Evolutionary conservation across 768 basidiomycete genomes (phyloP).

Genomic region (Agaricus subrufescens): DNA sequence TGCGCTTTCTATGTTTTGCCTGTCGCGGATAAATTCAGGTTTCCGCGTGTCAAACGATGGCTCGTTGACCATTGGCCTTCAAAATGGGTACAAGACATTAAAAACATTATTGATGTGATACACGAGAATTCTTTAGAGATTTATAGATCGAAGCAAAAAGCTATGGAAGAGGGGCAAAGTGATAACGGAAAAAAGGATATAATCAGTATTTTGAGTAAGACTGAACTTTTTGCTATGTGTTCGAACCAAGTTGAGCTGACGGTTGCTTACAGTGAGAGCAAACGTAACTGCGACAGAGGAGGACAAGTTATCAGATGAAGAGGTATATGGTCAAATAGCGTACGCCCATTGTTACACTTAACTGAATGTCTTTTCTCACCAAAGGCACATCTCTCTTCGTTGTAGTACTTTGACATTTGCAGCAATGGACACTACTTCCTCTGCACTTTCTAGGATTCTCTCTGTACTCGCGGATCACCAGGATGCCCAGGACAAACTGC

Average conservation of each 20-base stretch:
- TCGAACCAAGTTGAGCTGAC: not conserved
- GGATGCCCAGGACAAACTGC: conserved; percentile 32
- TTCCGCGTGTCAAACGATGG: conserved; percentile 6
- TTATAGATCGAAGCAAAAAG: conserved; percentile 29
- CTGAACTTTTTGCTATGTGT: no score
- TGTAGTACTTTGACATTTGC: conserved; percentile 33
- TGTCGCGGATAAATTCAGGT: not conserved
- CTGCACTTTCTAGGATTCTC: conserved; percentile 29
- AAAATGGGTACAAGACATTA: conserved; percentile 22
- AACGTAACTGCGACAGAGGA: conserved; percentile 29
- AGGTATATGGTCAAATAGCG: conserved; percentile 31
- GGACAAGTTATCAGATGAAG: conserved; percentile 27
- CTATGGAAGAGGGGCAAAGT: conserved; percentile 28
- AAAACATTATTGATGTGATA: conserved; percentile 30
- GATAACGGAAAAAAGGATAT: conserved; percentile 37
- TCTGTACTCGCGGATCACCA: conserved; percentile 26
- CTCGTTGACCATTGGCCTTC: conserved; percentile 11
- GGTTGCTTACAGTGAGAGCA: conserved; percentile 28
- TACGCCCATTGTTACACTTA: not conserved
- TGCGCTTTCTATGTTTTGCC: not conserved
- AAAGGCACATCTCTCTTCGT: not conserved
- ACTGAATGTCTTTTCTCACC: not conserved
- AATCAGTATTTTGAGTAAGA: conserved; percentile 39
- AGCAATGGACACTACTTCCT: conserved; percentile 39
- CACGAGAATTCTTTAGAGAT: conserved; percentile 30